Evolutionary conservation across 768 basidiomycete species (phyloP), one percentile per base, ranked within the genome.

Genomic region (Tricholoma sp.): DNA sequence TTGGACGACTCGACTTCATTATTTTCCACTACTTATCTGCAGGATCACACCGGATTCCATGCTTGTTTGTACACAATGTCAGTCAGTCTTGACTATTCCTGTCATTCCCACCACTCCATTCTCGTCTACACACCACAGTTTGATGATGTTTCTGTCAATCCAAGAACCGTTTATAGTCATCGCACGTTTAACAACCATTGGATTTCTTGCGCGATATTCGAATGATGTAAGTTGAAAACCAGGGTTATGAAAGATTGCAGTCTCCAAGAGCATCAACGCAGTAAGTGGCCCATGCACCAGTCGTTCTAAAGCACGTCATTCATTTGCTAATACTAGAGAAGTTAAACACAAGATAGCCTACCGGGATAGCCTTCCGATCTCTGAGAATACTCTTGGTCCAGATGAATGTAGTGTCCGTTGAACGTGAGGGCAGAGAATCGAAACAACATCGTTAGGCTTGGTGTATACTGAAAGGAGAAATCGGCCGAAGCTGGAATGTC

Each of bases 211-310:
- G 35, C 85, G 79, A 65, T 91, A 91, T 58, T 83, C 82, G 62
- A 90, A 91, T 5, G 71, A 60, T 46, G 68, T 73, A 55, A 91
- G 63, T 21, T 71, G 66, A 11, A 72, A 67, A 2, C 73, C 68
- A 0, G 85, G 83, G 49, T 79, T 72, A 50, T 83, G 68, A 62
- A 83, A 74, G 6, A 72, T 68, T 32, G 81, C 73, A 0, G 79
- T 71, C 64, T 93, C 91, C 34, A 93, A 73, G 4, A 93, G 74
- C 81, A 93, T 84, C 53, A 89, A 74, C 0, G 91, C 89, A 2
- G 86, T 92, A 43, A 94, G 72, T 39, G 91, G 91, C 0, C 89
- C 91, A 65, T 93, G 91, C 10, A 93, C 88, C n/a, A 94, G 79
- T 10, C 89, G 82, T 70, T 90, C 89, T 90, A 14, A 24, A 14